Evolutionary conservation across 805 yeast species (phyloP).

Genomic region (Wickerhamiella galacta): DNA sequence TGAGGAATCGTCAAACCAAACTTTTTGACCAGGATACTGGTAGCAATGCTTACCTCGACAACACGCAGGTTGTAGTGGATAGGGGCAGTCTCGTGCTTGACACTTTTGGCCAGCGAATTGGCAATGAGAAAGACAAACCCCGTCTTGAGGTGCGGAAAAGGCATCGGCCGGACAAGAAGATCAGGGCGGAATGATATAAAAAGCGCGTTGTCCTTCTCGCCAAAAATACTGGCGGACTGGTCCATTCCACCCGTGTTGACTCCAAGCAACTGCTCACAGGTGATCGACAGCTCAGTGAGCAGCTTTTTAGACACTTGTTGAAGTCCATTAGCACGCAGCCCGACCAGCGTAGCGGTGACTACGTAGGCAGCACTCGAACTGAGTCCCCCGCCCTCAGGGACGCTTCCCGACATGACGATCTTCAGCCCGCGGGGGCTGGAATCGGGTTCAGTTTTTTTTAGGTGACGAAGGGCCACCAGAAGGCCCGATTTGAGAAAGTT

Average conservation of each 20-base stretch:
- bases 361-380: constrained; percentile 60
- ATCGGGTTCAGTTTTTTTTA: constrained; percentile 22
- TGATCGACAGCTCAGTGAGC: constrained; percentile 42
- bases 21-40: constrained; percentile 37
- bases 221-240: constrained; percentile 55
- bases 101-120: constrained; percentile 44
- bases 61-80: constrained; percentile 52
- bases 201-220: constrained; percentile 40
- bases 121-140: constrained; percentile 41
- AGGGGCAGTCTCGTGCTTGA: constrained; percentile 57
- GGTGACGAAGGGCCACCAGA: constrained; percentile 38
- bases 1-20: constrained; percentile 25
- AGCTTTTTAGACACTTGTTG: constrained; percentile 30
- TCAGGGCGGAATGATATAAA: constrained; percentile 45
- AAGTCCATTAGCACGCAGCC: constrained; percentile 36
- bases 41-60: constrained; percentile 55
- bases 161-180: constrained; percentile 36
- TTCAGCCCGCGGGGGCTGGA: constrained; percentile 30
- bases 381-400: constrained; percentile 59
- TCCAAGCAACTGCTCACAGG: constrained; percentile 54
- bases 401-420: constrained; percentile 41
- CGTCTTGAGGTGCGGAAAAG: constrained; percentile 32
- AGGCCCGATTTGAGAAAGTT: constrained; percentile 53
- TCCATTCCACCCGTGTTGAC: constrained; percentile 73
- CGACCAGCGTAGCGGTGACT: constrained; percentile 43